Evolutionary conservation across 768 basidiomycete genomes (phyloP), one percentile per base, ranked within the genome.

Genomic region (Pilatotrama ljubarskyi): DNA sequence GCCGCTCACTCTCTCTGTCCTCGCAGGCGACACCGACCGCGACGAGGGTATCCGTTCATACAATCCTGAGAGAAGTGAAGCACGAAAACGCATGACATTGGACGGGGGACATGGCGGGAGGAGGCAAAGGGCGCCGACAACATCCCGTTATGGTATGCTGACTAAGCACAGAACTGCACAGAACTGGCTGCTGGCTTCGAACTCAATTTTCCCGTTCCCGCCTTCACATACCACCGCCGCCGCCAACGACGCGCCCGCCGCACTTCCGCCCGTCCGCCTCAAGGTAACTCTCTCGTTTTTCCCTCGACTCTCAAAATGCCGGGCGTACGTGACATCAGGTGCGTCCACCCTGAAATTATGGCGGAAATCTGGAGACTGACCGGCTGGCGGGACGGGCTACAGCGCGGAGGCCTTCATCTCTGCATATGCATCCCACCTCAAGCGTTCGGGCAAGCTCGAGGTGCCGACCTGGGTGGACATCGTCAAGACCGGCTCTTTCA

Each of bases 381-480:
- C 59, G 58, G 18, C 18, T 35, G 25, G 29, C 8, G 24, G 41
- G 13, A 41, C 42, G 35, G 24, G 18, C 26, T 15, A 24, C 75
- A 97, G 95, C 78, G 91, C 95, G 73, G 93, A 95, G 64, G 86
- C 86, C 63, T 98, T 98, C 82, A 97, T 98, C 77, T 70, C 83
- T 63, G 95, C 95, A 69, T 98, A 98, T 78, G 81, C 95, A 72
- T 93, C 91, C 73, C 95, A 98, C 78, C 83, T 98, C 74, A 98
- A 98, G 82, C 90, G 95, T 68, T 95, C 93, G 64, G 97, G 97
- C 77, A 98, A 98, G 83, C 92, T 99, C 72, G 95, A 99, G 81
- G 92, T 98, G 62, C 96, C 96, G 68, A 88, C 86, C 77, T 98
- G 96, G 96, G 96, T 92, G 62, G 96, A 97, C 77, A 80, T 98